These are phyloP conservation scores for Fallopia convolvulus DNA, from an alignment of 148 eudicot genomes.

Conservation along the genomic window DNA sequence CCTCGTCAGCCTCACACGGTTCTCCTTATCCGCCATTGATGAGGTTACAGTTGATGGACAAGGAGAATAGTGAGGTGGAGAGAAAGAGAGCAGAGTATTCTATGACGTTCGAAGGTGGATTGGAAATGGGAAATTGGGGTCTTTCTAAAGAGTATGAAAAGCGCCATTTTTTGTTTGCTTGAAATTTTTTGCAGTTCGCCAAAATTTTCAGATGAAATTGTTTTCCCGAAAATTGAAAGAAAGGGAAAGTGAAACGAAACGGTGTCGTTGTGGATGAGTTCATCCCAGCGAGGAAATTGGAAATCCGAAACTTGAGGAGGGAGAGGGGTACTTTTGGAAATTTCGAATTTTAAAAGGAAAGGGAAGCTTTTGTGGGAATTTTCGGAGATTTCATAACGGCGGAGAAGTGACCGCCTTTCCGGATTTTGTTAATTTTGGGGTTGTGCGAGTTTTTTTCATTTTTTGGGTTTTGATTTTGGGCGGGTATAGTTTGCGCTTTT, in stretches of 20 bases:
- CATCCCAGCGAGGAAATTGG: background rate
- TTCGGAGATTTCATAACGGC: background rate
- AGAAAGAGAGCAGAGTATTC: background rate
- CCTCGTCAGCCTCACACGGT: slow-evolving; percentile 51
- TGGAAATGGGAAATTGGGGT: slow-evolving; percentile 4
- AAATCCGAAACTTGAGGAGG: background rate
- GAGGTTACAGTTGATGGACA: background rate
- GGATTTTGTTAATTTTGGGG: background rate
- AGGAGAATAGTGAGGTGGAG: background rate
- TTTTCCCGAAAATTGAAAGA: background rate
- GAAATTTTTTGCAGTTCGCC: background rate
- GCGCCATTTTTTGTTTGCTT: slow-evolving; percentile 13
- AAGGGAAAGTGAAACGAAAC: background rate
- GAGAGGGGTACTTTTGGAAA: slow-evolving; percentile 1
- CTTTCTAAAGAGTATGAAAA: slow-evolving; percentile 5
- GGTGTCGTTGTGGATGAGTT: background rate
- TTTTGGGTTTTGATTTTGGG: background rate
- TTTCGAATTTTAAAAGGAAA: background rate
- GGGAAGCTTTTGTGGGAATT: background rate
- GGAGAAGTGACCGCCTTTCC: background rate
- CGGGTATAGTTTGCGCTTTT: background rate
- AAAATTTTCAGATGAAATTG: slow-evolving; percentile 5
- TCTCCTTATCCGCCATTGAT: slow-evolving; percentile 65
- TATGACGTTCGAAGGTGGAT: background rate
- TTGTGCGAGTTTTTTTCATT: background rate